These are phyloP conservation scores for Groenewaldozyma tartarivorans DNA, from an alignment of 805 yeast species.

Conservation along the genomic window DNA sequence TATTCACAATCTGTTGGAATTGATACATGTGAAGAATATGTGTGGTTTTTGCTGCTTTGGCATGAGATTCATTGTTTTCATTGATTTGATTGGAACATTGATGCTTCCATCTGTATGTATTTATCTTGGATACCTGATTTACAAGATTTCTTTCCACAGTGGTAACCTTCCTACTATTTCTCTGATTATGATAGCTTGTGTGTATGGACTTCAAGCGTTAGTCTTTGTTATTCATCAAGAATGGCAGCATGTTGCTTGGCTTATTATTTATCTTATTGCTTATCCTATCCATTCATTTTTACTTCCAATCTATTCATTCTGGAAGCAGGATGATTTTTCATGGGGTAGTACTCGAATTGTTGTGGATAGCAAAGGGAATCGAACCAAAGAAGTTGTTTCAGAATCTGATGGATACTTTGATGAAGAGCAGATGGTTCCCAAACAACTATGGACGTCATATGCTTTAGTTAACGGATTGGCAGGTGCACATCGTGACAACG, in stretches of 20 bases:
- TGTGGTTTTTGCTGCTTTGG: constrained; percentile 93
- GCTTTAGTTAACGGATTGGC: constrained; percentile 29
- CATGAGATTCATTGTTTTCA: constrained; percentile 81
- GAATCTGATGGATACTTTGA: constrained; percentile 41
- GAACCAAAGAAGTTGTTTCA: constrained; percentile 36
- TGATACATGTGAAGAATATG: constrained; percentile 70
- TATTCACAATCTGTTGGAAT: constrained; percentile 82
- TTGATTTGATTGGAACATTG: constrained; percentile 78
- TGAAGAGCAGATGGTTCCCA: constrained; percentile 36
- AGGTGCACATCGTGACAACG: constrained; percentile 21
- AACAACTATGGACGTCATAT: constrained; percentile 48
- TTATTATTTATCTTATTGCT: constrained; percentile 64
- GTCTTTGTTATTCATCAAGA: constrained; percentile 68
- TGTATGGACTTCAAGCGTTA: constrained; percentile 50
- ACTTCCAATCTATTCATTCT: constrained; percentile 71
- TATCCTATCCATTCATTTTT: constrained; percentile 92
- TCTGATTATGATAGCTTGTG: constrained; percentile 39
- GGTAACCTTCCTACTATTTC: constrained; percentile 37
- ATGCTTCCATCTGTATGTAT: constrained; percentile 77
- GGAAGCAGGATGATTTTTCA: constrained; percentile 55
- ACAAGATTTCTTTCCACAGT: constrained; percentile 41
- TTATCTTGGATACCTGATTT: constrained; percentile 43
- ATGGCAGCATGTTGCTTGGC: constrained; percentile 64
- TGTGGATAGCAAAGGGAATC: constrained; percentile 31
- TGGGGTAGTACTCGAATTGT: constrained; percentile 57